Conservation (phyloP, 1,284 basidiomycete genomes). For the Sporisorium exsertum region DNA sequence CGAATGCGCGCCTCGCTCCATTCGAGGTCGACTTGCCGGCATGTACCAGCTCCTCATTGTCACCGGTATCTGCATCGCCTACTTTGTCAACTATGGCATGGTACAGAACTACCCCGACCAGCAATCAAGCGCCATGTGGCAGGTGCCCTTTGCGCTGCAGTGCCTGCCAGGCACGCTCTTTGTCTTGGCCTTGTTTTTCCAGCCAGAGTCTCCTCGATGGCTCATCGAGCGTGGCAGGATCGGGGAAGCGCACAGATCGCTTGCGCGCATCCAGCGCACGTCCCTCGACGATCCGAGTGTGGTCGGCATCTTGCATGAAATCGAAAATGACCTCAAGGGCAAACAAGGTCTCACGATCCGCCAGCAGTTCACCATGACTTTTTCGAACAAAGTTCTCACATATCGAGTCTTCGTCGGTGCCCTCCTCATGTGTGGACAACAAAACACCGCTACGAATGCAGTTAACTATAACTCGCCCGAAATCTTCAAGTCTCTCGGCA, state of each 20-base stretch:
- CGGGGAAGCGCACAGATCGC: slow-evolving; percentile 26
- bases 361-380: slow-evolving; percentile 70
- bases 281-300: slow-evolving; percentile 26
- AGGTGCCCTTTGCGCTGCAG: slow-evolving; percentile 62
- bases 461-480: slow-evolving; percentile 57
- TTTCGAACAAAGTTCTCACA: slow-evolving; percentile 68
- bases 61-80: slow-evolving; percentile 57
- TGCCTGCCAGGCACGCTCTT: slow-evolving; percentile 62
- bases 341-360: slow-evolving; percentile 48
- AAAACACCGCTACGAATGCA: slow-evolving; percentile 52
- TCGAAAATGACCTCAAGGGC: slow-evolving; percentile 57
- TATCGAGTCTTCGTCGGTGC: slow-evolving; percentile 63
- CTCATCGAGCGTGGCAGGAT: slow-evolving; percentile 52
- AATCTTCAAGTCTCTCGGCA: slow-evolving; percentile 61
- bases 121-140: slow-evolving; percentile 55
- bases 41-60: slow-evolving; percentile 71
- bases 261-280: slow-evolving; percentile 31
- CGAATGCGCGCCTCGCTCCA: slow-evolving; percentile 63
- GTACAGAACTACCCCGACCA: slow-evolving; percentile 35
- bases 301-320: slow-evolving; percentile 37
- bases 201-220: slow-evolving; percentile 66
- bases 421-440: slow-evolving; percentile 60
- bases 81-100: slow-evolving; percentile 52
- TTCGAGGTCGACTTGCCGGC: slow-evolving; percentile 69
- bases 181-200: slow-evolving; percentile 53